Evolutionary conservation across 1,139 yeast species (phyloP), one percentile per base, ranked within the genome.

Genomic region (Blastobotrys arbuscula): DNA sequence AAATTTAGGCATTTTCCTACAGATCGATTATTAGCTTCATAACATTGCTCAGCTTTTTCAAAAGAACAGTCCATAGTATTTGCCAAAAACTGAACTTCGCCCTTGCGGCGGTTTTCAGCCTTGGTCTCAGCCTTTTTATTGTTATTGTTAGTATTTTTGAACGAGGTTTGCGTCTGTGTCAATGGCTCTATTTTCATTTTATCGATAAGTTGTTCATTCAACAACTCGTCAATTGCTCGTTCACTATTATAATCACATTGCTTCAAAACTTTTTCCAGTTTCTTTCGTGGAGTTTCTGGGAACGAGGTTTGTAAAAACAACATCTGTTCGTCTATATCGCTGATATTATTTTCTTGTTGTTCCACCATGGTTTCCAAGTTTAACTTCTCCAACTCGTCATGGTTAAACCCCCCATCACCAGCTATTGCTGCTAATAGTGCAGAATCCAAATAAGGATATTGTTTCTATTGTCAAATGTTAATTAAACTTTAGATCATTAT

Each of bases 151-250:
- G 7, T 33, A 3, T n/a, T 18, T 21, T 40, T 49, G 13, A 28
- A 28, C 39, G 3, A 7, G 12, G 12, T 39, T 20, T 31, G 40
- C 38, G 21, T 43, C 26, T 49, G 49, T 6, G 42, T 40, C 23
- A 35, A 26, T 3, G 26, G 49, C 16, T 45, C 54, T 2, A 48
- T 47, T 13, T 43, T 39, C 36, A 53, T 49, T 15, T 53, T 53
- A 12, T 55, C 52, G 8, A 60, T 35, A 2, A 50, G 42, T 16
- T 50, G 49, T 40, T 48, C 52, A 44, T 61, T 62, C 16, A 62
- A 54, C 24, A 62, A 52, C 28, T 53, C 44, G 39, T 62, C 65
- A 0, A 58, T 55, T 9, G 62, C 58, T 36, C 39, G 50, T 10
- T 49, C 62, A 1, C 55, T 41, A 30, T 62, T 60, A 12, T 56